Evolutionary conservation across 371 early-diverging fungal species (phyloP).

Genomic region (Circinella minor): DNA sequence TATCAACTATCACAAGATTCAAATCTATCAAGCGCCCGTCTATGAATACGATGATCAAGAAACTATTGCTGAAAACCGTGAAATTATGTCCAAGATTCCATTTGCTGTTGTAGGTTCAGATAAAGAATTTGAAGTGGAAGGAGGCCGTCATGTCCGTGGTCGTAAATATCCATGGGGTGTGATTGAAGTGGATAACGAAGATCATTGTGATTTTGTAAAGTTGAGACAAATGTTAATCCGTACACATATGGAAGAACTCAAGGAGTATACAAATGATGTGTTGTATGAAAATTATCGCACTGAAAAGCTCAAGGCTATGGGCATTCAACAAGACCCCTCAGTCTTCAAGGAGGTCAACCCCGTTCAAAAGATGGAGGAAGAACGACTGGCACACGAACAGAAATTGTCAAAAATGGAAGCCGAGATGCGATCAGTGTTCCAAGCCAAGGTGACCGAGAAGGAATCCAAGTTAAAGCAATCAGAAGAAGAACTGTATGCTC

Average conservation of each 20-base stretch:
- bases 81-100: slow-evolving; percentile 93
- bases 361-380: slow-evolving; percentile 90
- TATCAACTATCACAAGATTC: slow-evolving; percentile 90
- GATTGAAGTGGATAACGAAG: slow-evolving; percentile 92
- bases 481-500: slow-evolving; percentile 94
- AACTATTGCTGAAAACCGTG: slow-evolving; percentile 91
- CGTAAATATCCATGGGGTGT: slow-evolving; percentile 96
- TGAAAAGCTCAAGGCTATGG: slow-evolving; percentile 82
- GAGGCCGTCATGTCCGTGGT: slow-evolving; percentile 90
- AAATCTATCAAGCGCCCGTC: slow-evolving; percentile 89
- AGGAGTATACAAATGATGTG: slow-evolving; percentile 91
- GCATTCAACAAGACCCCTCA: slow-evolving; percentile 77
- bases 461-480: slow-evolving; percentile 94
- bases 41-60: slow-evolving; percentile 94
- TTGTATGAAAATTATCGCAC: slow-evolving; percentile 97
- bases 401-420: slow-evolving; percentile 96
- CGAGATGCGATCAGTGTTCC: slow-evolving; percentile 97
- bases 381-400: slow-evolving; percentile 87
- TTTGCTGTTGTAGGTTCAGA: slow-evolving; percentile 97
- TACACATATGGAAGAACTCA: slow-evolving; percentile 91
- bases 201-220: slow-evolving; percentile 93
- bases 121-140: slow-evolving; percentile 78
- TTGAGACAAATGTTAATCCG: slow-evolving; percentile 90
- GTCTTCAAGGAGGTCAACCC: slow-evolving; percentile 89
- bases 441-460: slow-evolving; percentile 97